These are phyloP conservation scores for Colletotrichum limetticola DNA, from an alignment of 2,329 filamentous ascomycete genomes.

Conservation along the genomic window DNA sequence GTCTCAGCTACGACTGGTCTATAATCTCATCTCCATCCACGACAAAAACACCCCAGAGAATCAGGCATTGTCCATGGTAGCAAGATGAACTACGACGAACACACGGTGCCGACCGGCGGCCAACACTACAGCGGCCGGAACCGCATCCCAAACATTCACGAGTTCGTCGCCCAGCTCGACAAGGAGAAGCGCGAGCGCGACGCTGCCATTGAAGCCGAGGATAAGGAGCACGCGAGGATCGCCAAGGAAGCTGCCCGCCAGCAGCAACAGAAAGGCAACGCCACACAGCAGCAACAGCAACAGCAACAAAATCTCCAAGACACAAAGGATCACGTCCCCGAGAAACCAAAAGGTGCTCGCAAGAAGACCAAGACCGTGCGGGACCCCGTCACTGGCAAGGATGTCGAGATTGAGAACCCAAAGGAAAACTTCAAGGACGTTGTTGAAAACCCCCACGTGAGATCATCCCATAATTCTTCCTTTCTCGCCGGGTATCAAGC, in stretches of 20 bases:
- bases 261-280: background rate
- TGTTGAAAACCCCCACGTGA: constrained; percentile 77
- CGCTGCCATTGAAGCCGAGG: constrained; percentile 72
- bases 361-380: constrained; percentile 77
- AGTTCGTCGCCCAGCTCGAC: constrained; percentile 85
- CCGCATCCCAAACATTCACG: constrained; percentile 86
- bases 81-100: constrained; percentile 52
- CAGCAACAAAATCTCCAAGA: constrained; percentile 37
- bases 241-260: background rate
- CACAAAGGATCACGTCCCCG: constrained; percentile 52
- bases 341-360: constrained; percentile 41
- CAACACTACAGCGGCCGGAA: constrained; percentile 87
- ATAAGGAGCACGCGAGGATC: constrained; percentile 48
- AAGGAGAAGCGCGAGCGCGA: constrained; percentile 82
- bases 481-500: background rate
- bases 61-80: constrained; percentile 13
- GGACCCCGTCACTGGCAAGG: constrained; percentile 87
- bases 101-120: constrained; percentile 55
- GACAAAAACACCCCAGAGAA: constrained; percentile 1
- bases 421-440: constrained; percentile 75
- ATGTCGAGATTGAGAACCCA: constrained; percentile 88
- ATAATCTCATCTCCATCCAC: background rate
- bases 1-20: background rate
- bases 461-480: constrained; percentile 12
- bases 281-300: constrained; percentile 9